Percentiles rank a stretch among this genome's conserved stretches.
Evolutionary conservation across 148 eudicot genomes (phyloP).

Genomic region (Spergularia marina): DNA sequence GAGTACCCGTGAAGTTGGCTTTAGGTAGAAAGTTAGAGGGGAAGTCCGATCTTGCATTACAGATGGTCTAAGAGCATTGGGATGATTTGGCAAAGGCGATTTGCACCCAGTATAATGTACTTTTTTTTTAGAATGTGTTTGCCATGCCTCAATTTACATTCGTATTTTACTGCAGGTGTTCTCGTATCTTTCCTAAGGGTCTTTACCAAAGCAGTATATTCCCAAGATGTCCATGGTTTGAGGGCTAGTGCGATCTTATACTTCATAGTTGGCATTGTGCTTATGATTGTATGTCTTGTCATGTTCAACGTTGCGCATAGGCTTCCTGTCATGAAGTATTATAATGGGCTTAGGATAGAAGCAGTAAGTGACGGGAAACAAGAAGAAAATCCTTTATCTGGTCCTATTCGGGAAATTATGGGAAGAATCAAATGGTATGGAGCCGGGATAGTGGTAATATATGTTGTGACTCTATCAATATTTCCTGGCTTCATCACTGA

Average conservation of each 20-base stretch:
- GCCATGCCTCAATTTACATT: neutral
- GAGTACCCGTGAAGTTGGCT: too few species aligned
- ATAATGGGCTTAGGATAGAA: conserved; percentile 59
- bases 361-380: conserved; percentile 58
- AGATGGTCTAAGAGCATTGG: neutral
- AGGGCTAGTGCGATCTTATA: conserved; percentile 86
- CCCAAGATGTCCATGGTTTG: conserved; percentile 71
- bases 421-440: conserved; percentile 83
- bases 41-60: neutral
- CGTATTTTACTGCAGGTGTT: conserved; percentile 57
- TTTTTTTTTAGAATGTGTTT: neutral
- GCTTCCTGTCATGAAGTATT: conserved; percentile 82
- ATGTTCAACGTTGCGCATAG: conserved; percentile 67
- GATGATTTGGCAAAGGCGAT: neutral
- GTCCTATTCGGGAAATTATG: conserved; percentile 63
- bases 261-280: conserved; percentile 65
- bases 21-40: too few species aligned
- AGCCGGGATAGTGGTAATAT: conserved; percentile 50
- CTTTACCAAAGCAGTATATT: conserved; percentile 77
- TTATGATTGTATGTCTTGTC: conserved; percentile 69
- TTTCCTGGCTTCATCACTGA: conserved; percentile 93
- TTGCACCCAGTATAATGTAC: neutral
- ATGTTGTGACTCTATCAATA: conserved; percentile 76
- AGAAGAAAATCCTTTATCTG: conserved; percentile 45
- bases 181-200: conserved; percentile 76